Base-by-base conservation (phyloP, 345 rosid genomes). In the Brassica nigra region DNA sequence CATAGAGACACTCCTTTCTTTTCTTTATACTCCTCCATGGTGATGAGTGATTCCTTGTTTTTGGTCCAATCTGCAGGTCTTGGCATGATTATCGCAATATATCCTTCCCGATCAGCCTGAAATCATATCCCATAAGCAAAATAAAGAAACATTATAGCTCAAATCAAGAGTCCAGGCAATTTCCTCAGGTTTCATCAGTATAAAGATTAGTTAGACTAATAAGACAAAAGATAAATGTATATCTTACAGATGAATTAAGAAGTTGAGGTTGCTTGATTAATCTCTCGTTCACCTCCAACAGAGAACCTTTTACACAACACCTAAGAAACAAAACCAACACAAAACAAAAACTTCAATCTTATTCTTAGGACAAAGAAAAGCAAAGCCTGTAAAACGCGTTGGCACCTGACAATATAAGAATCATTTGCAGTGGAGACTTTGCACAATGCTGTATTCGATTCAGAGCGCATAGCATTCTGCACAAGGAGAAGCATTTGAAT, bases 391-490 rank as follows among this genome's bases (percentile, higher is more conserved):
- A 37, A 37, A 37, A 8, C 11, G 69, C 11, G 62, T 6, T 3
- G 61, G 28, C 85, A 95, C 99, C 97, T 91, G 62, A 88, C 93
- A 55, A 89, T 86, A 64, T 92, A 93, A 27, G 91, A 82, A 78
- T 64, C 85, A 28, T 44, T 81, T 30, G 74, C 75, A 73, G 97
- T 91, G 80, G 88, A 81, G 64, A 96, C 92, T 88, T 93, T 96
- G 84, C 99, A 92, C 71, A 92, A 68, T 70, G 94, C 92, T 10
- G 98, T 88, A 76, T 91, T 91, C 18, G 98, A 77, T 76, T 95
- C 97, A 42, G 90, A 91, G 68, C 88, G 92, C 76, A 93, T 90
- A 3, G 98, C 98, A 59, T 95, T 95, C 99, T 91, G 15, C 52
- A 83, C 73, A 75, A 75, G 47, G n/a, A 78, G 14, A n/a, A 72